Conservation (phyloP, 176 grass and related monocot genomes). For the Zea luxurians region DNA sequence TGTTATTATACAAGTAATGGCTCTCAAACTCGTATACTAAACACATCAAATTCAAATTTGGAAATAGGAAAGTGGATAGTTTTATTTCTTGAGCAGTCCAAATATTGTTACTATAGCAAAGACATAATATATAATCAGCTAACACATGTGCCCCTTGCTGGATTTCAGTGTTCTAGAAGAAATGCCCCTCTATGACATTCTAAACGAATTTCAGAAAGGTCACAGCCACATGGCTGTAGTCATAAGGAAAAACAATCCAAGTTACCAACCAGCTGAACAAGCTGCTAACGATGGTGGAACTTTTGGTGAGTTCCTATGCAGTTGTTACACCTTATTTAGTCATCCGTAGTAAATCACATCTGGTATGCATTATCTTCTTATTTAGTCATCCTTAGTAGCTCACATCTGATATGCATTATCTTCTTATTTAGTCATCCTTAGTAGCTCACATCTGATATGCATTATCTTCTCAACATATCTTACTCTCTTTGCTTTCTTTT, state of each 20-base stretch:
- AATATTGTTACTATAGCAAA: slow-evolving; percentile 2
- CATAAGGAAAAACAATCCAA: slow-evolving; percentile 46
- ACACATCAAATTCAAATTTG: background rate
- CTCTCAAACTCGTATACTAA: background rate
- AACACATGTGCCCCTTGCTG: slow-evolving; percentile 24
- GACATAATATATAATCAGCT: slow-evolving; percentile 29
- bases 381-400: background rate
- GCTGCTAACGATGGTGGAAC: slow-evolving; percentile 43
- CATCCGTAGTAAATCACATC: background rate
- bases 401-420: background rate
- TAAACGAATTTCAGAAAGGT: slow-evolving; percentile 98
- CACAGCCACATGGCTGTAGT: slow-evolving; percentile 99
- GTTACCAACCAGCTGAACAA: slow-evolving; percentile 19
- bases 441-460: background rate
- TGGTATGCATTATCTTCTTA: background rate
- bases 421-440: background rate
- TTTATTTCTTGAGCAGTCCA: background rate
- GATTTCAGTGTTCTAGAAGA: slow-evolving; percentile 75
- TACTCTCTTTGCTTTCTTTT: slow-evolving; percentile 11
- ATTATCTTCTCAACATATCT: background rate
- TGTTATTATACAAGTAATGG: background rate
- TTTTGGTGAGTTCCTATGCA: slow-evolving; percentile 26
- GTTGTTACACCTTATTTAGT: background rate
- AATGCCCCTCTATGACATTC: slow-evolving; percentile 93
- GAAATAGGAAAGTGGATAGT: background rate